phyloP scores from a whole-genome alignment of 352 stramenopile species.

The Pilasporangium apinafurcum region DNA sequence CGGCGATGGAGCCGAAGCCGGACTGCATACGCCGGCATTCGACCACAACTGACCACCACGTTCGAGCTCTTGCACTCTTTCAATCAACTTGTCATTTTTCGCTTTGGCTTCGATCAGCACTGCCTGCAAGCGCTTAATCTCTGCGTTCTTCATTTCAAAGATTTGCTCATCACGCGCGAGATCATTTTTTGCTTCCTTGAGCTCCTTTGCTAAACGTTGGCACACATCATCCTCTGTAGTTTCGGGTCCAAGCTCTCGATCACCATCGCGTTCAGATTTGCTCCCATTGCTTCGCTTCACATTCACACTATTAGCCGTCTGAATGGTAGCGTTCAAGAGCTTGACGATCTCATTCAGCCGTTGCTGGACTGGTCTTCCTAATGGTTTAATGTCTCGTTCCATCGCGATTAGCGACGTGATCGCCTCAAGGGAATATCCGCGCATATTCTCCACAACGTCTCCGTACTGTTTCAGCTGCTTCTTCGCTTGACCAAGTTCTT shows the following conservation, averaged over 20 bases:
- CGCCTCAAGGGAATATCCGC: conserved; percentile 51
- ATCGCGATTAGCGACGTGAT: conserved; percentile 68
- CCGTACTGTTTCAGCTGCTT: conserved; percentile 29
- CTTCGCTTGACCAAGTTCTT: conserved; percentile 25
- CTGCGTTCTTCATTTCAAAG: conserved; percentile 79
- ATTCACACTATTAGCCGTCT: conserved; percentile 45
- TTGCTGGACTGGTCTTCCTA: conserved; percentile 65
- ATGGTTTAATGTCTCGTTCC: conserved; percentile 68
- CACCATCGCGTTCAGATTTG: conserved; percentile 1
- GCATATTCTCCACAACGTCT: conserved; percentile 54
- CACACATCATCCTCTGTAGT: conserved; percentile 16
- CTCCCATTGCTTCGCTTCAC: neutral
- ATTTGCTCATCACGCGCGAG: conserved; percentile 74
- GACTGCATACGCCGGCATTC: conserved; percentile 15
- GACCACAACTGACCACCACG: conserved; percentile 61
- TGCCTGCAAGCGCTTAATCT: conserved; percentile 59
- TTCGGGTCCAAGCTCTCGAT: neutral
- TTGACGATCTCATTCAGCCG: conserved; percentile 82
- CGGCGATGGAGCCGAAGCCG: neutral
- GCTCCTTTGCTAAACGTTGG: conserved; percentile 39
- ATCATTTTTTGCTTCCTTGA: conserved; percentile 59
- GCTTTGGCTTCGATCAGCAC: conserved; percentile 53
- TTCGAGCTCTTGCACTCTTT: conserved; percentile 65
- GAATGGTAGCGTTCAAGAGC: conserved; percentile 57
- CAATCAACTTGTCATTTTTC: conserved; percentile 69